phyloP scores from a whole-genome alignment of 257 asterid genomes.

The Nicotiana obtusifolia region DNA sequence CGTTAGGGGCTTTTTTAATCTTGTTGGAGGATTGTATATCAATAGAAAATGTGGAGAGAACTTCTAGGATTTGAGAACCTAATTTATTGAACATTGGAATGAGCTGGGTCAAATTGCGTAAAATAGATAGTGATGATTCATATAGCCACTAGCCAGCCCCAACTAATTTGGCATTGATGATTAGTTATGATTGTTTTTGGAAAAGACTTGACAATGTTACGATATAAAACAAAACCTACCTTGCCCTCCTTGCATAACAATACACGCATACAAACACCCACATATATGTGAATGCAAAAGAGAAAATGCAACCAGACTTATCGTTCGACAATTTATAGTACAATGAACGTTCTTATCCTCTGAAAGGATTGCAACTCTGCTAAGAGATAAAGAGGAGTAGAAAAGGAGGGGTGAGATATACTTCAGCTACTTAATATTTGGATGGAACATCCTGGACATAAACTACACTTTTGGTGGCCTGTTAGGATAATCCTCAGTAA shows the following conservation, averaged over 20 bases:
- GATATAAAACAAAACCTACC: background rate
- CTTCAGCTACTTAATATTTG: slow-evolving; percentile 64
- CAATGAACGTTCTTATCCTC: background rate
- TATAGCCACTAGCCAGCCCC: background rate
- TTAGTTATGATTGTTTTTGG: background rate
- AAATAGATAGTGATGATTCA: background rate
- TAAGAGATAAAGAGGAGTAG: background rate
- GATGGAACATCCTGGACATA: slow-evolving; percentile 90
- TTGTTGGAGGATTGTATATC: background rate
- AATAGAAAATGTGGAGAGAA: background rate
- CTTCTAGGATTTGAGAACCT: background rate
- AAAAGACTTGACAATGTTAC: background rate
- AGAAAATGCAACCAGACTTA: background rate
- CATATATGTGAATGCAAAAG: background rate
- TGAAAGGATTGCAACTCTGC: background rate
- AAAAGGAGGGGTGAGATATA: background rate
- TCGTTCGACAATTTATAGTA: background rate
- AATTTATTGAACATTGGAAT: background rate
- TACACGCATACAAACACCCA: background rate
- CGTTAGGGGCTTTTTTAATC: background rate
- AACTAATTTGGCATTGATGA: background rate
- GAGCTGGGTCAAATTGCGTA: background rate
- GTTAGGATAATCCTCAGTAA: slow-evolving; percentile 83
- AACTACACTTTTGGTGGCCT: slow-evolving; percentile 84
- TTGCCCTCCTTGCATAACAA: slow-evolving; percentile 1